Evolutionary conservation across 805 yeast species (phyloP), one percentile per base, ranked within the genome.

Genomic region (Spathaspora hagerdaliae): DNA sequence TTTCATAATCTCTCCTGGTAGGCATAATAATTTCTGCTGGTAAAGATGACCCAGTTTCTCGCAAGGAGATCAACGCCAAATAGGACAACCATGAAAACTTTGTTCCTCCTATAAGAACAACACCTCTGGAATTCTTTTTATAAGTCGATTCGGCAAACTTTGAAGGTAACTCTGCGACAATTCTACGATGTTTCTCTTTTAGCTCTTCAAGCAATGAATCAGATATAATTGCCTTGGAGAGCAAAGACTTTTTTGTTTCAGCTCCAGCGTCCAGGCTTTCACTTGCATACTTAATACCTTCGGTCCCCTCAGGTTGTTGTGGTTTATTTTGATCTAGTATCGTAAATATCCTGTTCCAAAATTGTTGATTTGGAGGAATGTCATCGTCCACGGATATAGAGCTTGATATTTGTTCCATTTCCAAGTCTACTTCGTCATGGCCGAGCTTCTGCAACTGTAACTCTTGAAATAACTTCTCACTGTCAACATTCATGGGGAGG

Each of bases 21-120:
- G 74, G 74, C 51, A 71, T 52, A 14, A 71, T 53, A 12, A 71
- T 55, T 48, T 71, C 75, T 1, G 67, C 69, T 0, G 75, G 75
- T 26, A 69, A 55, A 24, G 53, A 52, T 2, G 72, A 67, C 5
- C 75, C 75, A 15, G 66, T 42, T 38, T 63, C 69, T 38, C 77
- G 56, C 14, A 69, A 47, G 9, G 67, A 48, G 7, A 63, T 43
- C 19, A 67, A 48, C 2, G 70, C 56, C 29, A 67, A 54, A 43
- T 65, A 65, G 2, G 69, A 54, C 3, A 67, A 51, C 73, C 73
- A 67, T 1, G 71, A 62, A 41, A 59, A 67, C 45, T 53, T 54
- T 3, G 60, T 61, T 6, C 73, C 73, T 3, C 73, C 73, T 27
- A 67, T 61, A 34, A 65, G 36, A 1, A 65, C 72, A 9, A 66